Percentiles rank a stretch among this genome's conserved stretches.
Evolutionary conservation across 2,329 filamentous ascomycete genomes (phyloP).

Genomic region (Beauveria caledonica): DNA sequence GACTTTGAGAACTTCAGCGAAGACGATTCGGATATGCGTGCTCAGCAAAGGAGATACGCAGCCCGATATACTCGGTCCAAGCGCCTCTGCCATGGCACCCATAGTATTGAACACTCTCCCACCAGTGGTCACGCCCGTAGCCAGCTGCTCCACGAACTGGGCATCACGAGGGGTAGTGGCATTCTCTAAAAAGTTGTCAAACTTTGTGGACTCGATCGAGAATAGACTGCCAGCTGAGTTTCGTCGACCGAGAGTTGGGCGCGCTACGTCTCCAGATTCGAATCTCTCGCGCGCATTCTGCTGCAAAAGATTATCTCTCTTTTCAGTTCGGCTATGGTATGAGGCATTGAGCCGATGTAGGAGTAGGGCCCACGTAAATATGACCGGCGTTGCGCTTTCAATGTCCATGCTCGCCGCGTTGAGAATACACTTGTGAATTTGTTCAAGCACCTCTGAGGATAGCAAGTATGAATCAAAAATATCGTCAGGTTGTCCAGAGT

Average conservation of each 20-base stretch:
- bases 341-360: slow-evolving; percentile 60
- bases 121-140: slow-evolving; percentile 38
- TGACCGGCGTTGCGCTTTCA: slow-evolving; percentile 60
- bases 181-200: slow-evolving; percentile 48
- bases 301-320: slow-evolving; percentile 48
- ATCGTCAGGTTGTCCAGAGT: slow-evolving; percentile 26
- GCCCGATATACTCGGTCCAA: slow-evolving; percentile 37
- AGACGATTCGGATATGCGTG: slow-evolving; percentile 52
- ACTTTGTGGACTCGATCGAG: slow-evolving; percentile 51
- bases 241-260: slow-evolving; percentile 36
- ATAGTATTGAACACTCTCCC: slow-evolving; percentile 48
- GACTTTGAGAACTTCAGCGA: slow-evolving; percentile 63
- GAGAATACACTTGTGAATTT: slow-evolving; percentile 64
- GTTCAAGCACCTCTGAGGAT: slow-evolving; percentile 59
- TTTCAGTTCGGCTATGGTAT: slow-evolving; percentile 54
- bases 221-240: slow-evolving; percentile 56
- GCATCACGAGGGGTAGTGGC: slow-evolving; percentile 43
- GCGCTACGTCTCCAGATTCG: slow-evolving; percentile 36
- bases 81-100: slow-evolving; percentile 37
- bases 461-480: slow-evolving; percentile 54
- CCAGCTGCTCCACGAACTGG: slow-evolving; percentile 42
- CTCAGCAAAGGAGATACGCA: slow-evolving; percentile 48
- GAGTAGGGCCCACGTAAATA: slow-evolving; percentile 76
- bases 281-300: slow-evolving; percentile 51
- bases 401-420: slow-evolving; percentile 47